Percentiles rank a stretch among this genome's conserved stretches.
phyloP scores from a whole-genome alignment of 2,329 filamentous ascomycete genomes.

The Hymenoscyphus infarciens region DNA sequence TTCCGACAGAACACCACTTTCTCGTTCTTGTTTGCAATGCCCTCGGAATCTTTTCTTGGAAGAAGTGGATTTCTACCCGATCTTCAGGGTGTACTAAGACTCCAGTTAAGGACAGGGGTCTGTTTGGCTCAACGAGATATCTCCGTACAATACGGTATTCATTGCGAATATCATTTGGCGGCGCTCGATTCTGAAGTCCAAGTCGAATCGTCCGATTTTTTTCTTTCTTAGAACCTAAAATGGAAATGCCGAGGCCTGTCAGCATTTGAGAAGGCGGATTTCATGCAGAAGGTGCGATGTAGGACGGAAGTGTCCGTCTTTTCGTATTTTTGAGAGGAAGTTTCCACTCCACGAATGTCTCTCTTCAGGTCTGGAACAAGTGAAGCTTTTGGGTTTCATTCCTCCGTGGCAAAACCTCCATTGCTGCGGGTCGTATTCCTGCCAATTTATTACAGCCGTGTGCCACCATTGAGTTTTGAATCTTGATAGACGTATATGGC shows the following conservation, averaged over 20 bases:
- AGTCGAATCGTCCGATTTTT: not conserved
- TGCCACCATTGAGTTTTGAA: too few species aligned
- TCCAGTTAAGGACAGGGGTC: not conserved
- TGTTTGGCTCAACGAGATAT: not conserved
- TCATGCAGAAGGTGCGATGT: slow-evolving; percentile 1
- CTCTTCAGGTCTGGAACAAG: not conserved
- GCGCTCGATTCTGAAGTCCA: not conserved
- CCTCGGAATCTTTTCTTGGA: not conserved
- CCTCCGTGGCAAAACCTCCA: slow-evolving; percentile 1
- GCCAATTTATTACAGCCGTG: not conserved
- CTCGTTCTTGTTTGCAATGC: not conserved
- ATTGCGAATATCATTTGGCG: not conserved
- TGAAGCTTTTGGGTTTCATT: not conserved
- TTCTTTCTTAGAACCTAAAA: not conserved
- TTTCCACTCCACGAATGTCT: not conserved
- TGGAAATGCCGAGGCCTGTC: not conserved
- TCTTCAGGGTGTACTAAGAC: not conserved
- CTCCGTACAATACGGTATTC: not conserved
- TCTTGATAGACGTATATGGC: too few species aligned
- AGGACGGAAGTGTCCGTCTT: not conserved
- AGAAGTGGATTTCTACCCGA: not conserved
- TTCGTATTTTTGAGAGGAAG: not conserved
- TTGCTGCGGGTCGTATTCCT: not conserved
- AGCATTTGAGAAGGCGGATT: not conserved
- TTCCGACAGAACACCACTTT: not conserved